Base-by-base conservation (phyloP, 768 basidiomycete species). In the Thelephora ganbajun region DNA sequence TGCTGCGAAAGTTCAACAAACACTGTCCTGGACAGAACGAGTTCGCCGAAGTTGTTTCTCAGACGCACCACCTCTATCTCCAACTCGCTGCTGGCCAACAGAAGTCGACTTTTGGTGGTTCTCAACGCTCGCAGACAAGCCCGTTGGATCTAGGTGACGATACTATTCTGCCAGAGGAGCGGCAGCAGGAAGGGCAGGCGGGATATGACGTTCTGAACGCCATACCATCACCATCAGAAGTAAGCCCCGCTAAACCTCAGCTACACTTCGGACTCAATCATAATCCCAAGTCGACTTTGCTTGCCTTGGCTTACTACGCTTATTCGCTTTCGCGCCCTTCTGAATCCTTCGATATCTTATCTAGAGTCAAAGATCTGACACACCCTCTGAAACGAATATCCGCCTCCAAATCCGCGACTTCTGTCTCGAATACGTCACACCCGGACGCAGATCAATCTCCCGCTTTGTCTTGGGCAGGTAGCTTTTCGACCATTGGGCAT, bases 1-100 rank as follows among this genome's bases (percentile, higher is more conserved):
- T 91, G 11, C 63, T 91, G 35, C 74, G 85, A 53, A 92, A 92
- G 63, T 89, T 87, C 66, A 80, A 83, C 60, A 92, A 92, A 53
- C 89, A 92, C 54, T 83, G 80, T 56, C 62, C 61, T 5, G 79
- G 80, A 0, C 77, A 70, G 54, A 55, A 61, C 51, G 78, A 80
- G 49, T 66, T 83, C 12, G 69, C 77, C 2, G 77, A 82, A 54
- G 68, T 86, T 50, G 83, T 80, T 14, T 73, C 70, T 0, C 77
- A 82, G 55, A 86, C 77, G 0, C 81, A 80, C 30, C 70, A 72
- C 0, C 65, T 89, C 26, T 73, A 76, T 5, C 57, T 83, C 30
- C 67, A 83, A 41, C 53, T 69, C 9, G 59, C 61, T 18, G 57
- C 53, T 1, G 39, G 12, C 11, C 22, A 14, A 9, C 22, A 9